Conservation (phyloP, 305 asterid genomes). For the Galium porrigens region DNA sequence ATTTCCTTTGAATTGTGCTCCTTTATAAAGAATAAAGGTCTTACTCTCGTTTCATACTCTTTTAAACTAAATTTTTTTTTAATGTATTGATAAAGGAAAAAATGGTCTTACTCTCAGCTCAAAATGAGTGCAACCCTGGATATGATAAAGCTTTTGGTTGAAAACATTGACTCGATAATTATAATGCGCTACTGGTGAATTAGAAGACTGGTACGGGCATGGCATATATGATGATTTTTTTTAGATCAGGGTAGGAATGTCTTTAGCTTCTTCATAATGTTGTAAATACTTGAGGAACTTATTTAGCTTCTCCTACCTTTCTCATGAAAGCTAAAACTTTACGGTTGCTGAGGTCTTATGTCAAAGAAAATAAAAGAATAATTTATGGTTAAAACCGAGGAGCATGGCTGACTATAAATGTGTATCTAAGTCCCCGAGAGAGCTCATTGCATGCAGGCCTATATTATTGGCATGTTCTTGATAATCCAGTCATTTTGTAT, state of each 20-base stretch:
- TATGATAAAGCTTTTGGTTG: background rate
- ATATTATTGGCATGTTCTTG: background rate
- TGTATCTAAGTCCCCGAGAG: background rate
- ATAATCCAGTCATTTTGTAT: background rate
- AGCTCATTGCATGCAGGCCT: background rate
- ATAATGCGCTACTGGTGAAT: background rate
- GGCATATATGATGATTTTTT: background rate
- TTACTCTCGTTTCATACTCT: too few species aligned
- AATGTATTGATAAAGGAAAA: too few species aligned
- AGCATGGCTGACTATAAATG: background rate
- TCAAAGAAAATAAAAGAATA: background rate
- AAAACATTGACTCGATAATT: background rate
- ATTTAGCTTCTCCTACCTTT: background rate
- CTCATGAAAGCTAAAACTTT: background rate
- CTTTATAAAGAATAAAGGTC: background rate
- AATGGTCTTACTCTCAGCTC: background rate
- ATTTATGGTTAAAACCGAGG: background rate
- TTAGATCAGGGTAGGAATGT: background rate
- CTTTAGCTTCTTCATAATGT: background rate
- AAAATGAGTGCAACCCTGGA: conserved; percentile 1
- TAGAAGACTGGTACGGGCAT: background rate
- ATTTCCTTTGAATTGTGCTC: background rate
- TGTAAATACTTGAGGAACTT: background rate
- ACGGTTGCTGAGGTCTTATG: background rate
- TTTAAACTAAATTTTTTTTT: too few species aligned